Evolutionary conservation across 345 rosid species (phyloP).

Genomic region (Aethionema arabicum): DNA sequence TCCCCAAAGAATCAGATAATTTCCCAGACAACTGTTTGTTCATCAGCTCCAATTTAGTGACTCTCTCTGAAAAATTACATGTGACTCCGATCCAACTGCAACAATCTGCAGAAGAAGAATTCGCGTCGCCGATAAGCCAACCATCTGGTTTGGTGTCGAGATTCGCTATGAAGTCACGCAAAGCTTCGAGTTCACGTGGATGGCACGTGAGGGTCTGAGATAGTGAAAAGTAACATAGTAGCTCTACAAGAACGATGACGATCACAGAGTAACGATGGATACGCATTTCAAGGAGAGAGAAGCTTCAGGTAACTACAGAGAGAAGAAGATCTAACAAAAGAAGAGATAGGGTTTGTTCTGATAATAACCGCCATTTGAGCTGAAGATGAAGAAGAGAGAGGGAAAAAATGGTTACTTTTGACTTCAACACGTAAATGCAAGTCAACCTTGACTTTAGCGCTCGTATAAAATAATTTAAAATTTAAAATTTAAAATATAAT

Average conservation of each 20-base stretch:
- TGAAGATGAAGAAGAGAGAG: conserved; percentile 2
- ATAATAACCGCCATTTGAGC: conserved; percentile 23
- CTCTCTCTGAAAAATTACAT: conserved; percentile 46
- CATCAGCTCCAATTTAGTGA: conserved; percentile 42
- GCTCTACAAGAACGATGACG: conserved; percentile 38
- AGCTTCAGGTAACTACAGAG: neutral
- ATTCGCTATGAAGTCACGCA: conserved; percentile 42
- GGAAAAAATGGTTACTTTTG: conserved; percentile 36
- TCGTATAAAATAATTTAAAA: too few species aligned
- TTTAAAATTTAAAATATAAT: too few species aligned
- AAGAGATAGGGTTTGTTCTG: conserved; percentile 22
- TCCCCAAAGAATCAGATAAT: conserved; percentile 49
- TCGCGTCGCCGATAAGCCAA: conserved; percentile 33
- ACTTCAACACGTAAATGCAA: conserved; percentile 47
- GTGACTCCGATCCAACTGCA: conserved; percentile 63
- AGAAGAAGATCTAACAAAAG: too few species aligned
- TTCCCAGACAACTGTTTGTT: conserved; percentile 45
- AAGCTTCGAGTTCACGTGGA: conserved; percentile 49
- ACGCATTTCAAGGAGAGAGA: conserved; percentile 43
- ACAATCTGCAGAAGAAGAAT: conserved; percentile 39
- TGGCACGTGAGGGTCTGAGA: conserved; percentile 53
- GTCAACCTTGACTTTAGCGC: conserved; percentile 6
- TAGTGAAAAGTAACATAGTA: conserved; percentile 35
- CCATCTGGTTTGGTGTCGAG: conserved; percentile 43
- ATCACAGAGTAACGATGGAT: conserved; percentile 38